phyloP scores from a whole-genome alignment of 2,329 filamentous ascomycete genomes.

The Ophiocordyceps camponoti-leonardi region DNA sequence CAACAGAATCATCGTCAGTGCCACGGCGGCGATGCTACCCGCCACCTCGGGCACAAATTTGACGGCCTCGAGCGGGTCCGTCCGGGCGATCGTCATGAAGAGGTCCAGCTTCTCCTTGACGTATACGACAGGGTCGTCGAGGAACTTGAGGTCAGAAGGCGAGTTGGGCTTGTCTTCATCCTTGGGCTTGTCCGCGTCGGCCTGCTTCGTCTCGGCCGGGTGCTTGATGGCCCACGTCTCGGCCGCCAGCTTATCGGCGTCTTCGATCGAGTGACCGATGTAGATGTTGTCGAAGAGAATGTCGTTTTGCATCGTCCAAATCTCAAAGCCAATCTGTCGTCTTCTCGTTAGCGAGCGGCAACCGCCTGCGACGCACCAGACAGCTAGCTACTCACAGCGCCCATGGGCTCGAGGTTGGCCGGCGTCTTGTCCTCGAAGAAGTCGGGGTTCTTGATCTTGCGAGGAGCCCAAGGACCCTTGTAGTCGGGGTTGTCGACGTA shows the following conservation, averaged over 20 bases:
- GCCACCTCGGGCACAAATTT: slow-evolving; percentile 87
- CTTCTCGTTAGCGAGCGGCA: background rate
- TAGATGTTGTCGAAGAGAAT: slow-evolving; percentile 99
- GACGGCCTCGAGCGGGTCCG: slow-evolving; percentile 67
- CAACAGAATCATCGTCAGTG: slow-evolving; percentile 53
- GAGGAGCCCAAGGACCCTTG: slow-evolving; percentile 88
- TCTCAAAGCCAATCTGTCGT: slow-evolving; percentile 80
- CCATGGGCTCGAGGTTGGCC: slow-evolving; percentile 94
- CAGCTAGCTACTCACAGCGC: slow-evolving; percentile 53
- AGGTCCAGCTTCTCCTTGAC: slow-evolving; percentile 85
- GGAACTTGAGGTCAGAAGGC: slow-evolving; percentile 67
- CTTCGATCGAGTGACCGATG: slow-evolving; percentile 90
- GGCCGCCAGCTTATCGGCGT: slow-evolving; percentile 73
- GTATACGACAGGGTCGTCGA: slow-evolving; percentile 75
- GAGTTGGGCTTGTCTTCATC: slow-evolving; percentile 44
- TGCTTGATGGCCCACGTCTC: slow-evolving; percentile 88
- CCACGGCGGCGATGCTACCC: slow-evolving; percentile 55
- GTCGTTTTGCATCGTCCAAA: slow-evolving; percentile 99
- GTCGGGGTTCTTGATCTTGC: slow-evolving; percentile 92
- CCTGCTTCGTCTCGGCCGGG: slow-evolving; percentile 61
- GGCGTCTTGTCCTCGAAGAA: slow-evolving; percentile 97
- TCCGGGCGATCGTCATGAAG: slow-evolving; percentile 69
- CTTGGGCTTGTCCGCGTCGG: slow-evolving; percentile 70
- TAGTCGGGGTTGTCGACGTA: slow-evolving; percentile 94
- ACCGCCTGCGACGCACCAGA: too few relatives aligned